Base-by-base conservation (phyloP, 225 moss, liverwort and hornwort species). In the Ulota crispa region DNA sequence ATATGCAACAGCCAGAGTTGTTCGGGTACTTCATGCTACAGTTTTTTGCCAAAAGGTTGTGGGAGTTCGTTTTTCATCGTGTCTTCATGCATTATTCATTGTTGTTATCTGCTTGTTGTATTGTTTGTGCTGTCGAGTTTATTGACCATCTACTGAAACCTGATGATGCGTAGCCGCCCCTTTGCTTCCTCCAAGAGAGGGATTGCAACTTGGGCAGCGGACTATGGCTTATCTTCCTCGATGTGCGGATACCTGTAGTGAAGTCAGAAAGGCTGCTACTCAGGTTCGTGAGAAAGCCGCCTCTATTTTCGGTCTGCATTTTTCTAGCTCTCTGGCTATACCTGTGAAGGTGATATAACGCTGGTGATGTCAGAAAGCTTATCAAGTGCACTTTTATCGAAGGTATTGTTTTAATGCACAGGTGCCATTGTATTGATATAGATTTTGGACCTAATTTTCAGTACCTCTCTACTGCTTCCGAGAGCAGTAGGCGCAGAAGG, bases 381-480 rank as follows among this genome's bases (percentile, higher is more conserved):
- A 20, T 73, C 8, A 41, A 50, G 24, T 69, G 64, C 64, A 53
- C 24, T 45, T 76, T 28, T 79, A 67, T 67, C 52, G 55, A 80
- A 76, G 72, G 54, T 74, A 70, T 4, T 79, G 72, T 76, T 76
- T 87, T 87, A 87, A 87, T 85, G 68, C 81, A 53, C 47, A 56
- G 56, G 31, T 80, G 60, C 60, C 50, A 77, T 70, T 86, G 75
- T 85, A 64, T 79, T 78, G 67, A 65, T 84, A 57, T 91, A 98
- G 98, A 92, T 95, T 81, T 85, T 98, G 83, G 95, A 94, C 88
- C 85, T 95, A 66, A 90, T 98, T 77, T 98, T 95, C 88, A 95
- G 95, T 87, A 93, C 89, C 80, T 94, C 98, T 45, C 88, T 98
- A 80, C 85, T 98, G 76, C 91, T 98, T 72, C 95, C 98, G 54